phyloP scores from a whole-genome alignment of 2,329 filamentous ascomycete species.

The Hypoxylon sp. region DNA sequence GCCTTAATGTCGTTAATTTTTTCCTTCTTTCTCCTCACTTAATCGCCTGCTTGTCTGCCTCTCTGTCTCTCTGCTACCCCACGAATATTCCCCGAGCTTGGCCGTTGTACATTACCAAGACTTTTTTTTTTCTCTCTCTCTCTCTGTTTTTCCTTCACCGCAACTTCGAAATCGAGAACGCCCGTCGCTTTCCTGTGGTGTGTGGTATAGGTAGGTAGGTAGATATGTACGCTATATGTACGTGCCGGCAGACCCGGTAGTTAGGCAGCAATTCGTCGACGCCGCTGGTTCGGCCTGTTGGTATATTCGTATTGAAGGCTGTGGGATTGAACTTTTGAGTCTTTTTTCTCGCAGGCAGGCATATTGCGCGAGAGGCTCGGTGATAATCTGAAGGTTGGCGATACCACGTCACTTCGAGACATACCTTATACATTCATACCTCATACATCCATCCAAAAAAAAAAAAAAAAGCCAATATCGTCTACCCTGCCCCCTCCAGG shows the following conservation, averaged over 20 bases:
- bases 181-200: neutral
- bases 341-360: neutral
- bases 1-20: slow-evolving; percentile 7
- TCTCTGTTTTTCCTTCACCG: slow-evolving; percentile 44
- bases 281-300: slow-evolving; percentile 24
- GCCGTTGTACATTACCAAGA: slow-evolving; percentile 24
- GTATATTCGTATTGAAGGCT: slow-evolving; percentile 26
- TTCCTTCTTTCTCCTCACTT: slow-evolving; percentile 24
- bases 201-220: neutral
- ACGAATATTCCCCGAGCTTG: slow-evolving; percentile 44
- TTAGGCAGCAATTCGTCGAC: slow-evolving; percentile 42
- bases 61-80: slow-evolving; percentile 31
- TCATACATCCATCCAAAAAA: slow-evolving; percentile 6
- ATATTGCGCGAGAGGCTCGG: slow-evolving; percentile 18
- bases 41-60: slow-evolving; percentile 5
- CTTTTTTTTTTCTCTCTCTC: no score
- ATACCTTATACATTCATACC: neutral
- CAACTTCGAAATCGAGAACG: slow-evolving; percentile 41
- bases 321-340: neutral
- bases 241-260: slow-evolving; percentile 41
- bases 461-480: slow-evolving; percentile 13
- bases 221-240: neutral
- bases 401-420: slow-evolving; percentile 14
- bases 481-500: neutral
- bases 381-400: slow-evolving; percentile 12